Evolutionary conservation across 1,284 basidiomycete species (phyloP).

Genomic region (Coriolopsis trogii): DNA sequence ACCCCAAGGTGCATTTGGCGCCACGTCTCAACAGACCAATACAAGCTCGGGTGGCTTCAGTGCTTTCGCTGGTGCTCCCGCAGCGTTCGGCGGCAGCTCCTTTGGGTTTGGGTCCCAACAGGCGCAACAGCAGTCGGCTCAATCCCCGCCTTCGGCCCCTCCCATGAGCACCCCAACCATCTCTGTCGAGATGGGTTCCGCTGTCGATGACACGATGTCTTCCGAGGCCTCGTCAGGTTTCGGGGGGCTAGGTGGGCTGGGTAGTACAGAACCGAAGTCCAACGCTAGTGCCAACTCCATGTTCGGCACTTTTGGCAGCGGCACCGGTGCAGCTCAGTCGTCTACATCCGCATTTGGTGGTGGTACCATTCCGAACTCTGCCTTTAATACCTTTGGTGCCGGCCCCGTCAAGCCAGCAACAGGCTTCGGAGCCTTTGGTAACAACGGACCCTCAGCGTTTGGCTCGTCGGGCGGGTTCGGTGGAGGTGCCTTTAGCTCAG

Average conservation of each 20-base stretch:
- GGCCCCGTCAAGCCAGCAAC: conserved; percentile 40
- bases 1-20: conserved; percentile 10
- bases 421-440: conserved; percentile 44
- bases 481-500: neutral
- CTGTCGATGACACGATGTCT: conserved; percentile 35
- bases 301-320: conserved; percentile 27
- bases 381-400: conserved; percentile 31
- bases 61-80: conserved; percentile 27
- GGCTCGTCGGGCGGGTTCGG: conserved; percentile 17
- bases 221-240: conserved; percentile 28
- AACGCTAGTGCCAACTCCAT: conserved; percentile 27
- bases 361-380: conserved; percentile 19
- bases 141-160: conserved; percentile 19
- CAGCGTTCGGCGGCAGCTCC: conserved; percentile 26
- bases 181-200: conserved; percentile 41
- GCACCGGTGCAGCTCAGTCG: too few relatives aligned
- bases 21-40: conserved; percentile 1
- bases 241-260: conserved; percentile 32
- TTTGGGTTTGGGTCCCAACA: conserved; percentile 17
- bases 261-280: conserved; percentile 20
- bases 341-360: conserved; percentile 1
- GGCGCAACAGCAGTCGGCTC: conserved; percentile 15
- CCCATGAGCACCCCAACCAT: conserved; percentile 19
- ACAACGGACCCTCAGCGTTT: conserved; percentile 25
- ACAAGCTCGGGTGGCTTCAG: conserved; percentile 14